Conservation (phyloP, 2,329 filamentous ascomycete species). For the Trichoderma sp. region DNA sequence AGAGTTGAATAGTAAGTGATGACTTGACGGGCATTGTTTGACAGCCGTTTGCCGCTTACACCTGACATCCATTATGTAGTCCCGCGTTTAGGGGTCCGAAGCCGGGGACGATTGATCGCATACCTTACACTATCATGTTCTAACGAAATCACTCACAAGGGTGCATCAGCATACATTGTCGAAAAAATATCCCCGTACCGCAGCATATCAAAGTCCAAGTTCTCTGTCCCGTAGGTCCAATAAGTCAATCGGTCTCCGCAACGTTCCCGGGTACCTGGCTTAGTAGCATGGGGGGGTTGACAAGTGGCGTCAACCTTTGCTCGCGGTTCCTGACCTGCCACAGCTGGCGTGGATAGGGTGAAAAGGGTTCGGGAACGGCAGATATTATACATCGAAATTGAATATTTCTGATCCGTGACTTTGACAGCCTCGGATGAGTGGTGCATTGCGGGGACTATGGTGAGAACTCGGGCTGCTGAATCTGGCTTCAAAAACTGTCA, state of each 20-base stretch:
- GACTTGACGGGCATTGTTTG: too few species aligned
- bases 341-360: background rate
- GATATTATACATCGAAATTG: background rate
- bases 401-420: background rate
- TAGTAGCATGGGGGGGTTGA: background rate
- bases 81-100: too few species aligned
- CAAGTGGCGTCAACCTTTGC: slow-evolving; percentile 9
- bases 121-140: too few species aligned
- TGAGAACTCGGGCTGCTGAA: too few species aligned
- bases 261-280: background rate
- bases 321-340: slow-evolving; percentile 19
- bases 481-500: background rate
- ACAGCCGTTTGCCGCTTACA: too few species aligned
- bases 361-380: background rate
- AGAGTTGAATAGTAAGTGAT: too few species aligned
- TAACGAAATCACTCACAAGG: background rate
- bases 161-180: background rate
- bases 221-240: background rate
- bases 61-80: too few species aligned
- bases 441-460: background rate
- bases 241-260: background rate
- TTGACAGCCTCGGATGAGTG: background rate
- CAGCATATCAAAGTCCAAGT: background rate
- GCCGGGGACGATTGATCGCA: too few species aligned
- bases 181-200: background rate